Percentiles rank a stretch among this genome's conserved stretches.
Conservation (phyloP, 495 filamentous ascomycete genomes). For the Penicillium robsamsonii region DNA sequence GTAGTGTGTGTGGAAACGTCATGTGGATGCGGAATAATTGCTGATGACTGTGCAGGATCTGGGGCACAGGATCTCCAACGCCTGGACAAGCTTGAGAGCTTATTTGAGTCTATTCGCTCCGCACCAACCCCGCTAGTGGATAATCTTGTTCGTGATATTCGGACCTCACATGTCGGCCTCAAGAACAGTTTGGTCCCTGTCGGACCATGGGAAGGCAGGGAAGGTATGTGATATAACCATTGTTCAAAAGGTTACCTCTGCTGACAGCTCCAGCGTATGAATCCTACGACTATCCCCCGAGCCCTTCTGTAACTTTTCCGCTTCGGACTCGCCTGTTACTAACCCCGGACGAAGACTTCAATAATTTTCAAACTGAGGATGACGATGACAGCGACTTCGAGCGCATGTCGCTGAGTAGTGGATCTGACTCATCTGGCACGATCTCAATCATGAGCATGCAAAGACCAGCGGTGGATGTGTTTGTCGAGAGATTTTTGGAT, state of each 20-base stretch:
- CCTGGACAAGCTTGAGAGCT: slow-evolving; percentile 35
- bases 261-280: slow-evolving; percentile 21
- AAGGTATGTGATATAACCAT: slow-evolving; percentile 23
- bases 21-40: neutral
- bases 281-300: slow-evolving; percentile 12
- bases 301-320: slow-evolving; percentile 13
- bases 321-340: slow-evolving; percentile 8
- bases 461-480: slow-evolving; percentile 37
- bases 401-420: slow-evolving; percentile 19
- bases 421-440: slow-evolving; percentile 27
- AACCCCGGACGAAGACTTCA: slow-evolving; percentile 12
- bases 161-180: slow-evolving; percentile 23
- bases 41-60: slow-evolving; percentile 20
- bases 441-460: slow-evolving; percentile 28
- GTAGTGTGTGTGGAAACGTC: neutral
- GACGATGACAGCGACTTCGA: slow-evolving; percentile 18
- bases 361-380: slow-evolving; percentile 10
- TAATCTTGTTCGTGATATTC: slow-evolving; percentile 35
- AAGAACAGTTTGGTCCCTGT: slow-evolving; percentile 22
- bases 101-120: slow-evolving; percentile 43
- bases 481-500: slow-evolving; percentile 46
- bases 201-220: slow-evolving; percentile 32
- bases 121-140: slow-evolving; percentile 37
- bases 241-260: neutral
- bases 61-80: slow-evolving; percentile 26